Percentiles rank a stretch among this genome's conserved stretches.
Conservation (phyloP, 225 moss, liverwort and hornwort genomes). For the Lunularia cruciata region DNA sequence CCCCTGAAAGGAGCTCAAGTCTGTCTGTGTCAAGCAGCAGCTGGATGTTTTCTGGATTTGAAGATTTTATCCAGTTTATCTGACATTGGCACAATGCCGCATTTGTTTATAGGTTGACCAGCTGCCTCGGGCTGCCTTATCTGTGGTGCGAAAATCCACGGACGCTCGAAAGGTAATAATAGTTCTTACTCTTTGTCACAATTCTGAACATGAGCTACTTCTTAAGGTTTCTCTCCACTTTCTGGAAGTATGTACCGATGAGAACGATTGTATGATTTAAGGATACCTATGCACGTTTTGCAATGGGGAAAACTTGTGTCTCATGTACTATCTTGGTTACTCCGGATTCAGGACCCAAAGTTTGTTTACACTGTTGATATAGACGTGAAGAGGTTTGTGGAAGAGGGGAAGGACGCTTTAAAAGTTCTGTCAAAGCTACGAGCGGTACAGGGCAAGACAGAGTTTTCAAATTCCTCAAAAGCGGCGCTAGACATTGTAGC, state of each 20-base stretch:
- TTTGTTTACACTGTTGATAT: conserved; percentile 91
- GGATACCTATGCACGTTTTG: no score
- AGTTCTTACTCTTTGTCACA: no score
- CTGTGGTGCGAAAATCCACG: conserved; percentile 79
- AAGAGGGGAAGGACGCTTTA: conserved; percentile 45
- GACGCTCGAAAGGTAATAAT: conserved; percentile 86
- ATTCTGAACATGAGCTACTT: no score
- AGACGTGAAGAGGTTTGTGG: conserved; percentile 64
- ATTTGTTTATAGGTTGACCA: conserved; percentile 46
- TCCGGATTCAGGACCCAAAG: conserved; percentile 57
- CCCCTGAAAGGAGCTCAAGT: neutral
- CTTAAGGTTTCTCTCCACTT: no score
- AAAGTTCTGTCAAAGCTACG: conserved; percentile 57
- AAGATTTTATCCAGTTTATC: neutral
- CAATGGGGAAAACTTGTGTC: neutral
- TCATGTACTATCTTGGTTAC: neutral
- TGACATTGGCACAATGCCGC: no score
- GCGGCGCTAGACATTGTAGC: conserved; percentile 70
- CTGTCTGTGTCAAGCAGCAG: neutral
- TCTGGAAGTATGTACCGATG: no score
- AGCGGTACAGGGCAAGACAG: conserved; percentile 56
- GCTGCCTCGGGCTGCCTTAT: conserved; percentile 62
- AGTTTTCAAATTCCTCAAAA: conserved; percentile 53
- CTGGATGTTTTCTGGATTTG: neutral
- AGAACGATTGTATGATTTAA: no score